Evolutionary conservation across 169 alveolate genomes (phyloP).

Genomic region (Plasmodium cynomolgi): DNA sequence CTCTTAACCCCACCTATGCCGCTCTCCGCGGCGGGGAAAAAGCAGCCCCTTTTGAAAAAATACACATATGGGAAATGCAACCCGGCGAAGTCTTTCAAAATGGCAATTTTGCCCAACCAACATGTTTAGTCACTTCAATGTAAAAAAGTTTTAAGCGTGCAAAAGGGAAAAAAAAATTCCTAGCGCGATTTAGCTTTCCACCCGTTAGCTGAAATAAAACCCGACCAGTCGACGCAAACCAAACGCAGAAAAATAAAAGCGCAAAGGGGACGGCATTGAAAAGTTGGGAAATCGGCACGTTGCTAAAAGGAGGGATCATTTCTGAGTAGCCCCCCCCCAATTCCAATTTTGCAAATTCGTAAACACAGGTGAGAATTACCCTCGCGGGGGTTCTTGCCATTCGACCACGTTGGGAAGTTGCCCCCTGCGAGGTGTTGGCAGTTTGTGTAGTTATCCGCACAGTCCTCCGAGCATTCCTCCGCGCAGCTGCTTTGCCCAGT

Average conservation of each 20-base stretch:
- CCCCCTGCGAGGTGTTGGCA: background rate
- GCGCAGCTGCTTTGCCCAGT: background rate
- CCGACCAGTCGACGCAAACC: background rate
- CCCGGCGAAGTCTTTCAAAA: background rate
- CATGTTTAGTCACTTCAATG: background rate
- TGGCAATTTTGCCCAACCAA: background rate
- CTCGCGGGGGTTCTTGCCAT: background rate
- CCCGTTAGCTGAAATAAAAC: background rate
- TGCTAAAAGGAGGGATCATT: background rate
- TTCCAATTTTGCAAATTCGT: background rate
- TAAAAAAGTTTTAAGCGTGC: background rate
- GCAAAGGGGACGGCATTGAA: background rate
- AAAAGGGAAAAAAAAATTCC: background rate
- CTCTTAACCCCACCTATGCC: background rate
- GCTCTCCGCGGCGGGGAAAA: background rate
- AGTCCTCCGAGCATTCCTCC: background rate
- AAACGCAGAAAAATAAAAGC: background rate
- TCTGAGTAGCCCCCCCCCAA: background rate
- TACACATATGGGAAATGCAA: background rate
- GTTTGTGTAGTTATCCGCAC: background rate
- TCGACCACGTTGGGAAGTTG: background rate
- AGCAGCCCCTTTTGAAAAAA: background rate
- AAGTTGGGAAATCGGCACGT: background rate
- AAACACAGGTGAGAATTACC: background rate
- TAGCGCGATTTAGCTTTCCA: background rate